These are phyloP conservation scores for Termitomyces sp. DNA, from an alignment of 768 basidiomycete species.

Conservation along the genomic window DNA sequence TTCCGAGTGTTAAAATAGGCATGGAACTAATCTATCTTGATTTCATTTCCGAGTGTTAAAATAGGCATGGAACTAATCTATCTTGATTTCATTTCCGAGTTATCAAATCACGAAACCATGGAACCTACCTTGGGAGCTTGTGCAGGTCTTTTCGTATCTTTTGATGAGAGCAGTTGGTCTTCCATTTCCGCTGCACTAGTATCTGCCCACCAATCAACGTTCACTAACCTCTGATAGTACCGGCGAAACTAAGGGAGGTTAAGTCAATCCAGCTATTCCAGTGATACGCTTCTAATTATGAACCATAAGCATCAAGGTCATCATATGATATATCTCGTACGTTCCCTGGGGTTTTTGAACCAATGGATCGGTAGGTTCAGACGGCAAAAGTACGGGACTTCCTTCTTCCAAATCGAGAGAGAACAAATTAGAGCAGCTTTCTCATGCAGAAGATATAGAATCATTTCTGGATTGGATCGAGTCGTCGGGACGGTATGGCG, in stretches of 20 bases:
- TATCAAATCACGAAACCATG: not conserved
- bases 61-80: conserved; percentile 6
- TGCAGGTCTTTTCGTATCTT: conserved; percentile 37
- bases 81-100: conserved; percentile 20
- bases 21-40: no score
- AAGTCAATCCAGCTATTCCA: not conserved
- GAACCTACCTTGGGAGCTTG: conserved; percentile 28
- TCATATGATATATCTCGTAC: conserved; percentile 16
- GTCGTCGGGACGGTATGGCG: conserved; percentile 4
- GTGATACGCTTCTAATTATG: conserved; percentile 11
- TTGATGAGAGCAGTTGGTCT: conserved; percentile 40
- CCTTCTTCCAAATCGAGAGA: not conserved
- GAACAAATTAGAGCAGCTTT: not conserved
- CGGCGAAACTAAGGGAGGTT: conserved; percentile 36
- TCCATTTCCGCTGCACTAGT: conserved; percentile 36
- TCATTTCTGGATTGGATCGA: not conserved
- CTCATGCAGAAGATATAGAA: not conserved
- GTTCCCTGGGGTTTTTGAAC: conserved; percentile 5
- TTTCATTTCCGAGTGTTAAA: not conserved
- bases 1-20: not conserved
- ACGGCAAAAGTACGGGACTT: not conserved
- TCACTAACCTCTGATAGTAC: conserved; percentile 45
- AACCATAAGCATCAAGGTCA: conserved; percentile 31
- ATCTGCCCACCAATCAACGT: conserved; percentile 48
- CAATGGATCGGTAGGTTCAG: not conserved